Evolutionary conservation across 2,329 filamentous ascomycete species (phyloP).

Genomic region (Simplicillium aogashimaense): DNA sequence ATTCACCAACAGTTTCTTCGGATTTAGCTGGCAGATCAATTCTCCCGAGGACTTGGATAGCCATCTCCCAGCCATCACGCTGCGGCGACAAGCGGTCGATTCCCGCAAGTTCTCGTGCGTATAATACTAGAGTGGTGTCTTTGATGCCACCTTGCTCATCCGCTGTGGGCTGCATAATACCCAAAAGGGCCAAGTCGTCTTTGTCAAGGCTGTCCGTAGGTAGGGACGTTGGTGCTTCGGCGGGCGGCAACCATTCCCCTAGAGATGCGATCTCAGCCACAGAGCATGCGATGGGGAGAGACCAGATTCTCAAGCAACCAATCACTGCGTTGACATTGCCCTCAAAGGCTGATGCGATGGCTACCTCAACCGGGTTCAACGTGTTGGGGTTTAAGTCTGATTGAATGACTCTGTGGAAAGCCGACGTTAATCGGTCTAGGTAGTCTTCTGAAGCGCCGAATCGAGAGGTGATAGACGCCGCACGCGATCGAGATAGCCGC

Average conservation of each 20-base stretch:
- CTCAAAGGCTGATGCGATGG: constrained; percentile 72
- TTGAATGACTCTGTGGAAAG: constrained; percentile 58
- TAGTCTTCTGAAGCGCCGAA: constrained; percentile 56
- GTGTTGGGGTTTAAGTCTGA: constrained; percentile 71
- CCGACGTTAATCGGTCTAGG: constrained; percentile 59
- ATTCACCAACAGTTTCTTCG: constrained; percentile 61
- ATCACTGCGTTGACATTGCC: constrained; percentile 70
- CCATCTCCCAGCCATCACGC: constrained; percentile 80
- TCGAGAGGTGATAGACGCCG: constrained; percentile 26
- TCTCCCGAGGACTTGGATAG: constrained; percentile 71
- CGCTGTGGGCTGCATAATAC: constrained; percentile 48
- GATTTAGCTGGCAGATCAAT: constrained; percentile 65
- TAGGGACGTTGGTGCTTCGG: constrained; percentile 30
- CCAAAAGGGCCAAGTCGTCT: constrained; percentile 78
- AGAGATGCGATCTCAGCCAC: constrained; percentile 77
- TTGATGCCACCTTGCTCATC: constrained; percentile 58
- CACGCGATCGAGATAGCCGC: constrained; percentile 28
- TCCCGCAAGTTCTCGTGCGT: constrained; percentile 58
- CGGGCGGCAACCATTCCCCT: constrained; percentile 65
- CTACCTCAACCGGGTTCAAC: constrained; percentile 67
- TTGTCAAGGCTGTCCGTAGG: constrained; percentile 62
- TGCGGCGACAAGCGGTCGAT: constrained; percentile 36
- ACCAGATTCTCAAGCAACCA: constrained; percentile 68
- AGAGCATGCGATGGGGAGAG: constrained; percentile 65
- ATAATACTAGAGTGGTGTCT: constrained; percentile 68